Base-by-base conservation (phyloP, 805 yeast species). In the Ascoidea tarda region DNA sequence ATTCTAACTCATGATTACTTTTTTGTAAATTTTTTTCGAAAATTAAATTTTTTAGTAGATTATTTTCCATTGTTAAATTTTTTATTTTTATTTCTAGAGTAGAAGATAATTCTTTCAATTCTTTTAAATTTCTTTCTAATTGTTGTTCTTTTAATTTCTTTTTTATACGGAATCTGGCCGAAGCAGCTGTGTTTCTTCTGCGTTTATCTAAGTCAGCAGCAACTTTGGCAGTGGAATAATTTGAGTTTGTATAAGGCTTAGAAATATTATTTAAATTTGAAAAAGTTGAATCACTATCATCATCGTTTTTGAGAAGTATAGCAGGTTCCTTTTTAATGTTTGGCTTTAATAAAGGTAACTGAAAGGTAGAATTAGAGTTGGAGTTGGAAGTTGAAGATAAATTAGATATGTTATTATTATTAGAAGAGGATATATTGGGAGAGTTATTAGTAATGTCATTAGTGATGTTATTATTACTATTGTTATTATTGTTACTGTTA, bases 81-180 rank as follows among this genome's bases (percentile, higher is more conserved):
- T 82, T 82, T 54, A 93, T 79, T 62, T 81, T 81, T 62, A 77
- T 74, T 65, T 89, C 95, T 56, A 89, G 73, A 28, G 71, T 70
- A 49, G 72, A 68, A 14, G 90, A 81, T 55, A 78, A 68, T 38
- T 85, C 90, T 59, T 79, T 81, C 59, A 91, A 72, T 55, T 84
- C 90, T 59, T 78, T 77, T 16, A 90, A 76, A 54, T 76, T 79
- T 54, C 81, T 73, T 67, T 90, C 96, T 81, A 91, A 77, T 64
- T 90, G 91, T 68, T 86, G 93, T 69, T 91, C 97, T 66, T 87
- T 85, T 68, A 84, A 62, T 75, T 91, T 90, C 79, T 87, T 89
- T 76, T 87, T 88, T 63, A 88, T 78, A 58, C 99, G 76, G 73
- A 91, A 91, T 55, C 98, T 74, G 4, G 97, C 97, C 21, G 91